phyloP scores from a whole-genome alignment of 2,329 filamentous ascomycete genomes.

The Calonectria pteridis region DNA sequence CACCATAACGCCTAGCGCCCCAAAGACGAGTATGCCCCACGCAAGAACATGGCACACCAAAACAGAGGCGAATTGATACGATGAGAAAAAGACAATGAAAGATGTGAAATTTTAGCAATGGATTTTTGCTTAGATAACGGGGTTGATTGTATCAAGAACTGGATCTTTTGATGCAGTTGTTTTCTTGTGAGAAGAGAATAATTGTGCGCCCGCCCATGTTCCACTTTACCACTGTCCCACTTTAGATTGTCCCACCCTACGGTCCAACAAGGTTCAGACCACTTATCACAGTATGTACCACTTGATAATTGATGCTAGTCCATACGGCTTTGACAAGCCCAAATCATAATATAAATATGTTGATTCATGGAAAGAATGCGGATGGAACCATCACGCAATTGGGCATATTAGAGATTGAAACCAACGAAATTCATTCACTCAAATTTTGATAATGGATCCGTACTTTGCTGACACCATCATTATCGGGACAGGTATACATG shows the following conservation, averaged over 20 bases:
- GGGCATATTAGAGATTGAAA: too few species aligned
- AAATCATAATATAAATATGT: background rate
- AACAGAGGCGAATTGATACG: background rate
- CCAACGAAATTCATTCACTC: background rate
- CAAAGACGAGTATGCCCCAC: background rate
- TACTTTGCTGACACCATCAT: background rate
- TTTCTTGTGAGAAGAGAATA: background rate
- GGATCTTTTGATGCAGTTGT: background rate
- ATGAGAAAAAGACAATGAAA: background rate
- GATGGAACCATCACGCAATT: background rate
- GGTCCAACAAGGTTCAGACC: background rate
- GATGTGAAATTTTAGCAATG: background rate
- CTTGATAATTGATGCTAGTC: background rate
- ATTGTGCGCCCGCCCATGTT: background rate
- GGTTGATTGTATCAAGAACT: background rate
- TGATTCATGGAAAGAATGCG: background rate
- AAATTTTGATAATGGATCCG: background rate
- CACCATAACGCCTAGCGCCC: background rate
- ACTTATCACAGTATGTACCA: background rate
- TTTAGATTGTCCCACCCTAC: background rate
- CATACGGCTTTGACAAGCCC: background rate
- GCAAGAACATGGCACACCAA: background rate
- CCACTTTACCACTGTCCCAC: conserved; percentile 1
- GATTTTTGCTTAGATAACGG: background rate
- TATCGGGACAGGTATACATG: background rate